phyloP scores from a whole-genome alignment of 129 eudicot genomes.

The Calendula officinalis region DNA sequence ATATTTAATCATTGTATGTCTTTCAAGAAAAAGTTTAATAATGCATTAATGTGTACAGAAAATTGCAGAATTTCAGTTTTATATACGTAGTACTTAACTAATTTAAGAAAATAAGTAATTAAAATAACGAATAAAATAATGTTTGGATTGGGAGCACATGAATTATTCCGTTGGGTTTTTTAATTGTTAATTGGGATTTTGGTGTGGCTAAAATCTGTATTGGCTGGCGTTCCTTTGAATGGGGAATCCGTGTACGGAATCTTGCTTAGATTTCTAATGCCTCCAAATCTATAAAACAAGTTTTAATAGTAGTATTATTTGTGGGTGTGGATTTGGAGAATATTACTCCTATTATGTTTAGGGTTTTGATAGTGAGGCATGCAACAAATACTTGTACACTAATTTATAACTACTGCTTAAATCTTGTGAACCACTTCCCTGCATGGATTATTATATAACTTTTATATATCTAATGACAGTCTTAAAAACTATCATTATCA shows the following conservation, averaged over 20 bases:
- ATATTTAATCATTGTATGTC: background rate
- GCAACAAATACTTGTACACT: no score
- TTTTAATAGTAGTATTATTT: background rate
- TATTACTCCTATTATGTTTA: no score
- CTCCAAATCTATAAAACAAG: background rate
- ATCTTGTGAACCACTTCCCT: no score
- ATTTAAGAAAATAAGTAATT: background rate
- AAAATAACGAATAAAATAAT: background rate
- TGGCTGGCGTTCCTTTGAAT: background rate
- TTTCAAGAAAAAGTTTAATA: background rate
- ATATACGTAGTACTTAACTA: background rate
- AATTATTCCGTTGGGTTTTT: slow-evolving; percentile 1
- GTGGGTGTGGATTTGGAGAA: no score
- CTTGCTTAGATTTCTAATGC: slow-evolving; percentile 14
- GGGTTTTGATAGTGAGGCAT: no score
- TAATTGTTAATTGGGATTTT: background rate
- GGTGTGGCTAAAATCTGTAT: slow-evolving; percentile 10
- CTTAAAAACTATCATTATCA: no score
- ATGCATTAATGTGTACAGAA: background rate
- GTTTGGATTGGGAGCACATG: slow-evolving; percentile 23
- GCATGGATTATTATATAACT: no score
- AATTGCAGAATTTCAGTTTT: slow-evolving; percentile 3
- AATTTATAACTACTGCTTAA: no score
- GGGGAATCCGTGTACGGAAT: background rate
- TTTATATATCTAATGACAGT: no score